Percentiles rank a stretch among this genome's conserved stretches.
Conservation (phyloP, 257 asterid genomes). For the Handroanthus guayacan region DNA sequence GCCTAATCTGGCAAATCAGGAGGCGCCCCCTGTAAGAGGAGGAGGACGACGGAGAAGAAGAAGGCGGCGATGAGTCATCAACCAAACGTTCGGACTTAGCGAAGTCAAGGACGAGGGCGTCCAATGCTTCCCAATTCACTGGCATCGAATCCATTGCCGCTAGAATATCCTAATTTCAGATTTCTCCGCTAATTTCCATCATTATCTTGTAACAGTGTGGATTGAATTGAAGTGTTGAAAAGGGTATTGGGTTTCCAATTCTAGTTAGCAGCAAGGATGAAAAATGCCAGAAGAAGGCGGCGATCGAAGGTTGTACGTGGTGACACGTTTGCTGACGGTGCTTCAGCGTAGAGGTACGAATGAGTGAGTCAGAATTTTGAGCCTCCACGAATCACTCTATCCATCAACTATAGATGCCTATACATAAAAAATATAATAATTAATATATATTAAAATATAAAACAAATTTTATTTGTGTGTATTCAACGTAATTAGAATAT, state of each 20-base stretch:
- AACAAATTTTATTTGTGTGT: no score
- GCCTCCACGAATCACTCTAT: no score
- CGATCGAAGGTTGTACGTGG: constrained; percentile 37
- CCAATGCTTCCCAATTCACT: constrained; percentile 96
- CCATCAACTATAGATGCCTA: no score
- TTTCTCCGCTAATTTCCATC: constrained; percentile 19
- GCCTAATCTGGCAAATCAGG: constrained; percentile 83
- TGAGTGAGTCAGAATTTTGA: no score
- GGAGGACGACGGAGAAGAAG: constrained; percentile 53
- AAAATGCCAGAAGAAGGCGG: constrained; percentile 37
- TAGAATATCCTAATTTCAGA: constrained; percentile 27
- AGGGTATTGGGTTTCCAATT: not conserved
- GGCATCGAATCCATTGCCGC: constrained; percentile 69
- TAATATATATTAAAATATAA: no score
- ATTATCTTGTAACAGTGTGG: not conserved
- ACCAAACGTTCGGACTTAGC: constrained; percentile 87
- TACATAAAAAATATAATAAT: no score
- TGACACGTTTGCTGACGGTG: constrained; percentile 42
- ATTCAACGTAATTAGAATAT: no score
- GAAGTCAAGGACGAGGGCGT: constrained; percentile 85
- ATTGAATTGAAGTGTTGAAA: constrained; percentile 6
- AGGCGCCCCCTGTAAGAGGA: constrained; percentile 80
- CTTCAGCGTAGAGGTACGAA: not conserved
- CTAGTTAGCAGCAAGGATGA: not conserved
- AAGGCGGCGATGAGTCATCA: constrained; percentile 61